Conservation (phyloP, 495 filamentous ascomycete species). For the Chaetomium fimeti region DNA sequence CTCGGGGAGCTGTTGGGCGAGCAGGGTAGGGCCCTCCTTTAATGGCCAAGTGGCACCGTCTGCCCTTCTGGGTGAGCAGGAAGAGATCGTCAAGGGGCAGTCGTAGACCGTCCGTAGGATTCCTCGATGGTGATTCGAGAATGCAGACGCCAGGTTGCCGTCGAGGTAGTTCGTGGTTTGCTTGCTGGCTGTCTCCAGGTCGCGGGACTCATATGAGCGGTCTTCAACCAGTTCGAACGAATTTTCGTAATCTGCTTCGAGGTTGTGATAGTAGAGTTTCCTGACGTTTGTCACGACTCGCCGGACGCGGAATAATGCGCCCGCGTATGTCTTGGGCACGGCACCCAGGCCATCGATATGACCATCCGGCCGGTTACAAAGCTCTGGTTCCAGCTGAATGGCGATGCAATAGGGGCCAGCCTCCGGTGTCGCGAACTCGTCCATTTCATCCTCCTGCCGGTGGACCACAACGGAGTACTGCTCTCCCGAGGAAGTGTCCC, state of each 20-base stretch:
- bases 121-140: neutral
- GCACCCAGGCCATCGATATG: constrained; percentile 8
- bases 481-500: constrained; percentile 17
- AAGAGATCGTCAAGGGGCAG: constrained; percentile 25
- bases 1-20: constrained; percentile 17
- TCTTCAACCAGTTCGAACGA: constrained; percentile 28
- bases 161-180: constrained; percentile 14
- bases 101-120: constrained; percentile 27
- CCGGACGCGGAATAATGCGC: constrained; percentile 26
- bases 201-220: neutral
- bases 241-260: constrained; percentile 22
- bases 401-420: constrained; percentile 26
- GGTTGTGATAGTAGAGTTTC: constrained; percentile 24
- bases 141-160: constrained; percentile 18
- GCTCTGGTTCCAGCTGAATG: constrained; percentile 23
- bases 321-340: constrained; percentile 14
- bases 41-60: neutral
- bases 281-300: constrained; percentile 24
- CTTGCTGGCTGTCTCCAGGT: constrained; percentile 18
- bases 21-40: constrained; percentile 10
- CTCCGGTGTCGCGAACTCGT: constrained; percentile 28
- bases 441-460: constrained; percentile 21
- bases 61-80: neutral
- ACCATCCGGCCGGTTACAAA: neutral
- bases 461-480: constrained; percentile 23